These are phyloP conservation scores for Mercurialis annua DNA, from an alignment of 345 rosid genomes.

Conservation along the genomic window DNA sequence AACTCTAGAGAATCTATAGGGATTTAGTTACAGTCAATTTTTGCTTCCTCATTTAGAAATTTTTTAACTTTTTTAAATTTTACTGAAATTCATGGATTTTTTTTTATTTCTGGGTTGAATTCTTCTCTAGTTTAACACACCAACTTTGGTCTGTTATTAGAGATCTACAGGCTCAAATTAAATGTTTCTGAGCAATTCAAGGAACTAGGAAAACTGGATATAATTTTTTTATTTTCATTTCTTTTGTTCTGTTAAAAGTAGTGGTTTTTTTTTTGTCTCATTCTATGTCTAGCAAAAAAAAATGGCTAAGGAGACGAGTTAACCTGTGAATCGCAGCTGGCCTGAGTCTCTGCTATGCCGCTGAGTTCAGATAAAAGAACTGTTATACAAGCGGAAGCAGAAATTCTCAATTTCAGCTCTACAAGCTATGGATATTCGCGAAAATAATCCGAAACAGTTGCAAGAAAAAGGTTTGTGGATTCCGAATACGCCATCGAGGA, in stretches of 20 bases:
- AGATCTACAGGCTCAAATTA: constrained; percentile 14
- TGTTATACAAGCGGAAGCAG: background rate
- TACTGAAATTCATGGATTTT: background rate
- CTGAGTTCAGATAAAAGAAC: background rate
- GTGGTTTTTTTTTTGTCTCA: too few species aligned
- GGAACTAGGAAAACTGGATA: constrained; percentile 1
- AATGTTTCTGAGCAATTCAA: background rate
- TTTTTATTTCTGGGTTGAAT: background rate
- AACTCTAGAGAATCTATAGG: constrained; percentile 26
- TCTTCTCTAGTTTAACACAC: background rate
- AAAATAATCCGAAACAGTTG: constrained; percentile 23
- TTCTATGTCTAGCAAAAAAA: background rate
- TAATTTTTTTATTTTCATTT: background rate
- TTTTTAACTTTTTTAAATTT: background rate
- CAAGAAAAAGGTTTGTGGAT: constrained; percentile 38
- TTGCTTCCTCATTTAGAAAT: background rate
- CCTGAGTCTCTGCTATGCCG: background rate
- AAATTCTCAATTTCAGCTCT: background rate
- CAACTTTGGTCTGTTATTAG: background rate
- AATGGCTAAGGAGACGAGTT: constrained; percentile 18
- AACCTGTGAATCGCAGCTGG: background rate
- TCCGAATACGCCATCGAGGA: constrained; percentile 47
- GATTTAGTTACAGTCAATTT: constrained; percentile 25
- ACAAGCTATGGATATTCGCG: constrained; percentile 28
- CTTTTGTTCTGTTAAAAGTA: too few species aligned